A percentile compares a stretch with the other conserved stretches of the same genome.
Conservation (phyloP, 2,329 filamentous ascomycete species). For the Zymoseptoria crescenta region DNA sequence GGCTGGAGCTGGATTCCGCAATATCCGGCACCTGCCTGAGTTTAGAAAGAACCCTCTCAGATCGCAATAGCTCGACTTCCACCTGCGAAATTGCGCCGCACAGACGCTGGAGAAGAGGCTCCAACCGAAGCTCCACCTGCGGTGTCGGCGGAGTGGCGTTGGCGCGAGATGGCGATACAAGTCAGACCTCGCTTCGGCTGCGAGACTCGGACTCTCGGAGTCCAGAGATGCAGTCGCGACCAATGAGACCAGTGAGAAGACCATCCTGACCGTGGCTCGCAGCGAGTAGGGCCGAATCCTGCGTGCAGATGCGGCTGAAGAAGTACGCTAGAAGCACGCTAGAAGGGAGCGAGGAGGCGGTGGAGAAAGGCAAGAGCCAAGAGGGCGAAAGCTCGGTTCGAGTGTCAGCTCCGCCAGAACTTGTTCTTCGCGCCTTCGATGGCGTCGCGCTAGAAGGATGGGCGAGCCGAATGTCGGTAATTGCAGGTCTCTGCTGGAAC, state of each 20-base stretch:
- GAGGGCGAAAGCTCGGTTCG: background rate
- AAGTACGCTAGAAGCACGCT: background rate
- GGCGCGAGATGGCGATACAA: background rate
- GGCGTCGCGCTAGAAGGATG: background rate
- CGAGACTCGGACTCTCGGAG: background rate
- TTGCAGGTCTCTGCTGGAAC: background rate
- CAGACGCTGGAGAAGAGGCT: background rate
- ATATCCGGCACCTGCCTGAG: too few species aligned
- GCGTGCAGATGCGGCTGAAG: background rate
- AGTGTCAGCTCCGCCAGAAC: background rate
- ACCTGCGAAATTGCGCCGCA: too few species aligned
- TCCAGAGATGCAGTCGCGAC: background rate
- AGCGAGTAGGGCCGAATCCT: background rate
- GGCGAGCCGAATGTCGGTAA: background rate
- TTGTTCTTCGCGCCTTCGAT: background rate
- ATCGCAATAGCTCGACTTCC: too few species aligned
- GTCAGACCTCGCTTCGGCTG: background rate
- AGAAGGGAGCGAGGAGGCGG: background rate
- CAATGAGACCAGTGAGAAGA: background rate
- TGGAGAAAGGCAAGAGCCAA: background rate
- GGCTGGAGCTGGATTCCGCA: too few species aligned
- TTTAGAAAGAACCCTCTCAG: too few species aligned
- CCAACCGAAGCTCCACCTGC: background rate
- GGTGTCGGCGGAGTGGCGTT: background rate
- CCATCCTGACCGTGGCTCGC: background rate